Conservation (phyloP, 129 eudicot genomes). For the Ambrosia trifida region DNA sequence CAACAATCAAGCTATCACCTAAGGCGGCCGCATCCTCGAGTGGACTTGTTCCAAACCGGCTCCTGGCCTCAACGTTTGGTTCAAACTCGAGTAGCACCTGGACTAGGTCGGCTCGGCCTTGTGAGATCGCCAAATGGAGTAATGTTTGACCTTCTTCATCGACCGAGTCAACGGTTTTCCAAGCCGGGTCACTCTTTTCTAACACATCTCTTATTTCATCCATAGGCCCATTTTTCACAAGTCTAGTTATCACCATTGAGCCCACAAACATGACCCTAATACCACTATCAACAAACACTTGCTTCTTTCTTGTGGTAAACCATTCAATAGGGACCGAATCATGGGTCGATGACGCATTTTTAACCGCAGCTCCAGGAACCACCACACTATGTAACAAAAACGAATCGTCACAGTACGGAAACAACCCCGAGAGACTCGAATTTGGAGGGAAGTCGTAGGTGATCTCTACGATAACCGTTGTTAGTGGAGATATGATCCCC, state of each 20-base stretch:
- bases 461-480: conserved; percentile 52
- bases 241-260: conserved; percentile 56
- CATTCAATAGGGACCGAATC: conserved; percentile 70
- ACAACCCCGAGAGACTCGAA: conserved; percentile 41
- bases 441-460: conserved; percentile 43
- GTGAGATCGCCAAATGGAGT: conserved; percentile 68
- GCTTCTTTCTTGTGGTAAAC: conserved; percentile 77
- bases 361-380: conserved; percentile 71
- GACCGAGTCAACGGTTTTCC: conserved; percentile 58
- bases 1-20: conserved; percentile 63
- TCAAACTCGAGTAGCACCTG: conserved; percentile 73
- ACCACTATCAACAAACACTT: conserved; percentile 78
- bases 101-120: conserved; percentile 58
- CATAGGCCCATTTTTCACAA: conserved; percentile 52
- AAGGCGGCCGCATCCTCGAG: conserved; percentile 64
- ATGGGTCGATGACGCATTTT: conserved; percentile 50
- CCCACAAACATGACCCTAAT: conserved; percentile 77
- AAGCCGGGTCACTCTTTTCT: conserved; percentile 54
- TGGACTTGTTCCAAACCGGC: conserved; percentile 53
- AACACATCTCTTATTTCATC: conserved; percentile 67
- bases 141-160: conserved; percentile 66
- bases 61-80: conserved; percentile 57
- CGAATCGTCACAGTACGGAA: conserved; percentile 64
- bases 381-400: conserved; percentile 78
- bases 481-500: conserved; percentile 68